phyloP scores from a whole-genome alignment of 805 yeast species.

The Priceomyces fermenticarens region DNA sequence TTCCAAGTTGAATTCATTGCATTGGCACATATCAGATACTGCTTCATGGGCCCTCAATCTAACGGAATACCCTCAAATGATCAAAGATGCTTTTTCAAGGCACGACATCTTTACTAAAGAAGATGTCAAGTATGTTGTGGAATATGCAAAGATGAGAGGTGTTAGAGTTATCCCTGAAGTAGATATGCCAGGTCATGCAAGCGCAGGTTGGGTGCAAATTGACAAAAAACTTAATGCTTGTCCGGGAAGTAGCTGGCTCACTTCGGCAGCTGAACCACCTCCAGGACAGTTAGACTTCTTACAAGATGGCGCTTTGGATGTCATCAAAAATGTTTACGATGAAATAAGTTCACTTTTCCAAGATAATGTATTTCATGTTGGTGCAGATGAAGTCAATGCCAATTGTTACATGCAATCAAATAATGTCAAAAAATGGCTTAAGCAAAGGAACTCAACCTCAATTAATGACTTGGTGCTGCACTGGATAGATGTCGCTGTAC shows the following conservation, averaged over 20 bases:
- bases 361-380: conserved; percentile 41
- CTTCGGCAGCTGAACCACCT: conserved; percentile 36
- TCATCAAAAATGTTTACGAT: conserved; percentile 28
- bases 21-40: conserved; percentile 40
- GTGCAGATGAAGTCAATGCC: conserved; percentile 35
- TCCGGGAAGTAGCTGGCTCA: conserved; percentile 18
- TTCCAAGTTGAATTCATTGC: conserved; percentile 36
- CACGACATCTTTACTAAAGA: conserved; percentile 24
- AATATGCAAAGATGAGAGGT: conserved; percentile 33
- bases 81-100: conserved; percentile 33
- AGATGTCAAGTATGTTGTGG: conserved; percentile 25
- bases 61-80: conserved; percentile 33
- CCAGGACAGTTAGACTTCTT: conserved; percentile 40
- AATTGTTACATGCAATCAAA: conserved; percentile 31
- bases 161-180: conserved; percentile 41
- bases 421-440: conserved; percentile 24
- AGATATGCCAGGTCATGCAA: conserved; percentile 41
- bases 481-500: conserved; percentile 33
- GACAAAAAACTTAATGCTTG: conserved; percentile 29
- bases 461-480: conserved; percentile 27
- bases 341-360: conserved; percentile 29
- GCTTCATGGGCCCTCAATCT: conserved; percentile 41
- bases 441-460: conserved; percentile 19
- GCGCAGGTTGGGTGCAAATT: conserved; percentile 36
- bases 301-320: conserved; percentile 27